Evolutionary conservation across 441 rosid genomes (phyloP).

Genomic region (Euphorbia corollata): DNA sequence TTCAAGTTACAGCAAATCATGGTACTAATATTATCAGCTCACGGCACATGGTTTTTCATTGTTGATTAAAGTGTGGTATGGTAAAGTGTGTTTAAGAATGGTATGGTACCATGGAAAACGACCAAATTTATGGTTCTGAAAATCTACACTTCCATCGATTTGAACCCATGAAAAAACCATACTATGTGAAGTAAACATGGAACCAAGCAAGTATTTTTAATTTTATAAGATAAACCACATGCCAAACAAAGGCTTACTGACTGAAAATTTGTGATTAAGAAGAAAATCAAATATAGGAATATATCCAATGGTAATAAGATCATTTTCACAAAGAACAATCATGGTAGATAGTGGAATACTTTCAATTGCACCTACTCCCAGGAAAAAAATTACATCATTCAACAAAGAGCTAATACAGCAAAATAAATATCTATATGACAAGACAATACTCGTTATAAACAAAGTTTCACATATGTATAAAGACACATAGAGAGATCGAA

Average conservation of each 20-base stretch:
- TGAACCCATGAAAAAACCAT: too few relatives aligned
- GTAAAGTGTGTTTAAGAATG: too few relatives aligned
- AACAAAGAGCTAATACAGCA: not conserved
- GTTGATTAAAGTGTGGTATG: too few relatives aligned
- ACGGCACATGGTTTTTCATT: too few relatives aligned
- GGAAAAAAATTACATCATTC: not conserved
- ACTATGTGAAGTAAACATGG: too few relatives aligned
- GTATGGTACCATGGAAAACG: too few relatives aligned
- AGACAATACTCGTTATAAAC: not conserved
- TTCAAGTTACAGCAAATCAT: not conserved
- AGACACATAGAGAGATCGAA: not conserved
- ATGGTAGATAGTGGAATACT: not conserved
- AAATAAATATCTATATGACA: not conserved
- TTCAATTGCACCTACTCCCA: too few relatives aligned
- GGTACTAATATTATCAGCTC: not conserved
- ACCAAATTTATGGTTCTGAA: too few relatives aligned
- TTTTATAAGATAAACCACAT: too few relatives aligned
- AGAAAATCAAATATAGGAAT: not conserved
- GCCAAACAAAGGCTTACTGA: not conserved
- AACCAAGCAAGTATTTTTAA: too few relatives aligned
- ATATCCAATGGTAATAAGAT: not conserved
- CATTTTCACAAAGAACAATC: not conserved
- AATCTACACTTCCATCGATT: too few relatives aligned
- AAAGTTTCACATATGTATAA: too few relatives aligned
- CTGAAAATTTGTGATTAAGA: not conserved